Percentiles rank a stretch among this genome's conserved stretches.
These are phyloP conservation scores for Populus nigra DNA, from an alignment of 345 rosid species.

Conservation along the genomic window DNA sequence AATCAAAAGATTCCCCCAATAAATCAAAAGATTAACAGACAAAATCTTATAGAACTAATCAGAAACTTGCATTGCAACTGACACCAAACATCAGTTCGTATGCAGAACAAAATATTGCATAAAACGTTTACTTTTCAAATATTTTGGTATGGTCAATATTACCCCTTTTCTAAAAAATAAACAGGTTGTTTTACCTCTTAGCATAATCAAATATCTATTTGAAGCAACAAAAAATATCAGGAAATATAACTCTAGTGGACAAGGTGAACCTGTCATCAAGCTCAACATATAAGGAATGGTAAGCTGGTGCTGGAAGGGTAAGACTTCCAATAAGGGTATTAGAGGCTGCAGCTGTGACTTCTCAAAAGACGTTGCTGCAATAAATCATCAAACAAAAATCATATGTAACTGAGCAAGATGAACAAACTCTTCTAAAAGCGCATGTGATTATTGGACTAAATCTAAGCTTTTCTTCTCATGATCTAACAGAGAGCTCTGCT, in stretches of 20 bases:
- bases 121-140: too few relatives aligned
- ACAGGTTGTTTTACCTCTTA: neutral
- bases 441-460: neutral
- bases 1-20: too few relatives aligned
- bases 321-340: slow-evolving; percentile 36
- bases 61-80: too few relatives aligned
- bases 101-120: too few relatives aligned
- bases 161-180: neutral
- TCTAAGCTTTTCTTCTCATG: neutral
- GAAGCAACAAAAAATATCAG: neutral
- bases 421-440: neutral
- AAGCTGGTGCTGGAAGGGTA: slow-evolving; percentile 39
- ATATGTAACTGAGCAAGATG: neutral
- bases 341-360: slow-evolving; percentile 39
- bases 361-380: slow-evolving; percentile 45
- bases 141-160: too few relatives aligned
- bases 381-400: neutral
- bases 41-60: too few relatives aligned
- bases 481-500: too few relatives aligned
- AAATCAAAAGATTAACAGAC: too few relatives aligned
- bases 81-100: too few relatives aligned
- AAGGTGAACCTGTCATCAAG: slow-evolving; percentile 34
- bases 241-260: neutral
- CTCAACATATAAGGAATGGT: slow-evolving; percentile 36
- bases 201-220: neutral